Evolutionary conservation across 2,329 filamentous ascomycete genomes (phyloP), one percentile per base, ranked within the genome.

Genomic region (Aspergillus fumigatiaffinis): DNA sequence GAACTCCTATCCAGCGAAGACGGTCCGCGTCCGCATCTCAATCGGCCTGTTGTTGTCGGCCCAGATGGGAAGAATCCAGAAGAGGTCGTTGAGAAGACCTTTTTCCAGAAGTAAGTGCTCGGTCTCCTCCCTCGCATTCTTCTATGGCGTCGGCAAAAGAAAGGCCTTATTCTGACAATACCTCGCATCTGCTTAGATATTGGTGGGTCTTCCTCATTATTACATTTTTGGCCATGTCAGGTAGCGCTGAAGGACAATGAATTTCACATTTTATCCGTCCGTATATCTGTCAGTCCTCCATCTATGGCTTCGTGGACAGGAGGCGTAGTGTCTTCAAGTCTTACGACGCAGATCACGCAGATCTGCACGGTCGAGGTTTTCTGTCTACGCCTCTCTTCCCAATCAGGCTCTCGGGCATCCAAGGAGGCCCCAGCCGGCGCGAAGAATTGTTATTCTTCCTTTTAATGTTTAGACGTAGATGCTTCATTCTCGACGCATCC

Each of bases 181-280:
- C 4, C 23, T n/a, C 20, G 7, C 50, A 42, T 54, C 3, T 51
- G 29, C 50, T 21, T 59, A 77, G 77, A 59, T 80, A 80, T 61
- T 80, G 77, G 77, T 80, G 77, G 77, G 71, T 77, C 44, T 68
- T 78, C 53, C 67, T 77, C 60, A 71, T 77, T 38, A 59, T 77
- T 35, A 67, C 70, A 12, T 70, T 80, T 56, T 56, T 80, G 55
- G 70, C 69, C 26, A 70, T 79, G 69, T 73, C 73, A 20, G 74
- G 75, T 41, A 72, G 75, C 41, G 76, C 73, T 20, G 76, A 73
- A 51, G 64, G 63, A 32, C 61, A 65, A 58, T 63, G 59, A 65
- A 51, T 38, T 51, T n/a, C 17, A 5, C 46, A 32, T 25, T 47
- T n/a, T 21, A 50, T 52, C 53, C 10, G 21, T n/a, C 32, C 2